Evolutionary conservation across 2,329 filamentous ascomycete species (phyloP).

Genomic region (Scorias spongiosa): DNA sequence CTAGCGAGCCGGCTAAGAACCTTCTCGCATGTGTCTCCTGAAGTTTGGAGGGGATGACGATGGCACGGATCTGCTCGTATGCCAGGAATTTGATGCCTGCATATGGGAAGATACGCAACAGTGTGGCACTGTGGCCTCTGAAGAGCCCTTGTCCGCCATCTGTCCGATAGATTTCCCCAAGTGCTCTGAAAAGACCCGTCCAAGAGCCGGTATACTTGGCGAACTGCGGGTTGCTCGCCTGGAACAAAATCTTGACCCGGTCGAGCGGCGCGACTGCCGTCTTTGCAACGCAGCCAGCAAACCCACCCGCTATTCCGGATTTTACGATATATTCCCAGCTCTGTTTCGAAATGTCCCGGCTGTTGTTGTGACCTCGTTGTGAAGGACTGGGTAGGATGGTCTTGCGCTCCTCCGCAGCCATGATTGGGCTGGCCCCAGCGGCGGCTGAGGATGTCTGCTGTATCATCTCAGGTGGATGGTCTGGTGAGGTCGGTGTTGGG

Average conservation of each 20-base stretch:
- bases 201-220: conserved; percentile 84
- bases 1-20: conserved; percentile 56
- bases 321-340: conserved; percentile 72
- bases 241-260: conserved; percentile 96
- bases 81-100: conserved; percentile 95
- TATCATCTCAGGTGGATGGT: conserved; percentile 25
- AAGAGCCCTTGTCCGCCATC: conserved; percentile 69
- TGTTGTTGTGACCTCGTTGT: conserved; percentile 20
- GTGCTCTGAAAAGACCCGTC: conserved; percentile 66
- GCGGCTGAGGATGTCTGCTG: conserved; percentile 7
- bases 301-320: conserved; percentile 71
- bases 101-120: conserved; percentile 92
- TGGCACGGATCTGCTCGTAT: conserved; percentile 83
- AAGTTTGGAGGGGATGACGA: conserved; percentile 54
- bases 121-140: conserved; percentile 84
- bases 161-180: conserved; percentile 64
- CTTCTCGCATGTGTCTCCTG: conserved; percentile 71
- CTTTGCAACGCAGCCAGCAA: conserved; percentile 89
- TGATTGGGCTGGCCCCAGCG: conserved; percentile 20
- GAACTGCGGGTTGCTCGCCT: conserved; percentile 86
- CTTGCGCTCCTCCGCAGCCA: conserved; percentile 39
- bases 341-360: conserved; percentile 47
- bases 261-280: conserved; percentile 91
- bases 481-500: conserved; percentile 6
- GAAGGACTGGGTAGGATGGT: conserved; percentile 29